phyloP scores from a whole-genome alignment of 1,284 basidiomycete species.

The Xerocomus amazonicus region DNA sequence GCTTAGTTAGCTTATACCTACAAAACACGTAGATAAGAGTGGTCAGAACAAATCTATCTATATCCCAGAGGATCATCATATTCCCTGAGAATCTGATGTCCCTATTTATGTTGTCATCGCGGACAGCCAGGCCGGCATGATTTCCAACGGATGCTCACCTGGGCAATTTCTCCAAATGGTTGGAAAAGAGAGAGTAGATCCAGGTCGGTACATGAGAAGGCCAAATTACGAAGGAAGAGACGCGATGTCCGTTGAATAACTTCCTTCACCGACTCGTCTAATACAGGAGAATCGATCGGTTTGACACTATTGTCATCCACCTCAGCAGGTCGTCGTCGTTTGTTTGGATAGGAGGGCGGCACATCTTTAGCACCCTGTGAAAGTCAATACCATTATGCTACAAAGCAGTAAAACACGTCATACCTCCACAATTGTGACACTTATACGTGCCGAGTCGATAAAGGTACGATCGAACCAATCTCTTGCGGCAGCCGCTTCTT shows the following conservation, averaged over 20 bases:
- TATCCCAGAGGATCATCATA: constrained; percentile 57
- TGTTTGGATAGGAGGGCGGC: constrained; percentile 61
- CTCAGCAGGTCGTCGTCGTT: constrained; percentile 48
- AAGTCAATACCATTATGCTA: not conserved
- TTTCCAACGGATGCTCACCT: constrained; percentile 46
- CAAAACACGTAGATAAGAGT: not conserved
- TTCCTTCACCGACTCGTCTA: constrained; percentile 47
- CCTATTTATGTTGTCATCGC: constrained; percentile 56
- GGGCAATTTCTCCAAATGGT: constrained; percentile 68
- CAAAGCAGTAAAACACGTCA: constrained; percentile 8
- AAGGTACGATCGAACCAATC: constrained; percentile 88
- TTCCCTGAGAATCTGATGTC: constrained; percentile 56
- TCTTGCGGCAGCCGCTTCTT: constrained; percentile 73
- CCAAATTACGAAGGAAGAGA: constrained; percentile 88
- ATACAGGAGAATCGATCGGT: constrained; percentile 8
- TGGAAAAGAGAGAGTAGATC: constrained; percentile 72
- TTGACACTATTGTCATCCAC: constrained; percentile 28
- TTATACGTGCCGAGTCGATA: constrained; percentile 71
- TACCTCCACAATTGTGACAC: constrained; percentile 77
- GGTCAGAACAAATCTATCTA: constrained; percentile 38
- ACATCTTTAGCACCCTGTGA: constrained; percentile 62
- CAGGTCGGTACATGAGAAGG: constrained; percentile 77
- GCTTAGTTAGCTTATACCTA: constrained; percentile 2
- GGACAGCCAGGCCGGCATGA: constrained; percentile 8
- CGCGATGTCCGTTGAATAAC: constrained; percentile 78